Evolutionary conservation across 768 basidiomycete species (phyloP).

Genomic region (Dendrothele bispora): DNA sequence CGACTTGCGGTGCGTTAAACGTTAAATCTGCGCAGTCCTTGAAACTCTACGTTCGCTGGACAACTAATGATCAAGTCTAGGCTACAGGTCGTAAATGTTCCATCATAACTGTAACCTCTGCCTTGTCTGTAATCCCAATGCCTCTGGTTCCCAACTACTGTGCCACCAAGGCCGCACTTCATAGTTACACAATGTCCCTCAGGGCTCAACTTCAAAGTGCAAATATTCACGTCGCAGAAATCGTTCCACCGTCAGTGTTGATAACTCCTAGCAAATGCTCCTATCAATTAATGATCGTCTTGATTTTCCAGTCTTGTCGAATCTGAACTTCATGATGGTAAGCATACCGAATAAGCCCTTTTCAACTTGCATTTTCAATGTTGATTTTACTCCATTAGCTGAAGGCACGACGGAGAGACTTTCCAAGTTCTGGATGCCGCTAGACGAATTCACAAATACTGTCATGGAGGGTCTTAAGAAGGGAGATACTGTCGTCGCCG

Average conservation of each 20-base stretch:
- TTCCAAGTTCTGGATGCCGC: conserved; percentile 56
- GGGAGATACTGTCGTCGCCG: conserved; percentile 29
- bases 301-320: conserved; percentile 46
- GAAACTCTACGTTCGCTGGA: no score
- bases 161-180: conserved; percentile 59
- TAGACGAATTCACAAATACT: conserved; percentile 43
- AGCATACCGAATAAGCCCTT: conserved; percentile 14
- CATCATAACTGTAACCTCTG: conserved; percentile 53
- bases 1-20: conserved; percentile 44
- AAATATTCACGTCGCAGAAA: conserved; percentile 54
- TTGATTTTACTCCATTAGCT: conserved; percentile 28
- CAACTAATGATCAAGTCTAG: no score
- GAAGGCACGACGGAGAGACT: conserved; percentile 49
- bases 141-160: conserved; percentile 48
- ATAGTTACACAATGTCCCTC: conserved; percentile 50
- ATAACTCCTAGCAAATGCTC: background rate
- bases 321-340: conserved; percentile 62
- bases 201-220: conserved; percentile 45
- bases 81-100: conserved; percentile 45
- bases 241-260: conserved; percentile 54
- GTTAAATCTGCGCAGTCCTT: no score
- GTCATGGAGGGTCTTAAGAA: conserved; percentile 37
- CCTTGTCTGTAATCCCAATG: conserved; percentile 45
- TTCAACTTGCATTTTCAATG: background rate
- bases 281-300: background rate